Evolutionary conservation across 163 green algal species (phyloP).

Genomic region (Volvox carteri): DNA sequence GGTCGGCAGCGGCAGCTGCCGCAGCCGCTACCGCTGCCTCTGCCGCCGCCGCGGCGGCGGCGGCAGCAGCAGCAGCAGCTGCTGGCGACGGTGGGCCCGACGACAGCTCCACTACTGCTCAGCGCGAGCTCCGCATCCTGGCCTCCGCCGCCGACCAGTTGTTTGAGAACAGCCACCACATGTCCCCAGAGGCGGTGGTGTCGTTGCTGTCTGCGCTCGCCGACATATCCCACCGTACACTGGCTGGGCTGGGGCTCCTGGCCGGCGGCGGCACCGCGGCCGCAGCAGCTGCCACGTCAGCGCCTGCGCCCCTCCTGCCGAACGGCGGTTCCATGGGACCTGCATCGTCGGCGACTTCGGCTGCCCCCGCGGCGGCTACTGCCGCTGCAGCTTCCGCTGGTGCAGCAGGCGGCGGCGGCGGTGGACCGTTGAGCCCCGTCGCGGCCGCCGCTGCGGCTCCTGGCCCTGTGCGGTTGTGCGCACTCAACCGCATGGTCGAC

Average conservation of each 20-base stretch:
- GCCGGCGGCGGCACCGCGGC: not conserved
- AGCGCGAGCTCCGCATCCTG: constrained; percentile 27
- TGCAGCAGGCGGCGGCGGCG: not conserved
- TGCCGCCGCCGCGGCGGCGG: not conserved
- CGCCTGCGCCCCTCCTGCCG: not conserved
- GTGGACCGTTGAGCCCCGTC: not conserved
- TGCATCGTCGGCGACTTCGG: not conserved
- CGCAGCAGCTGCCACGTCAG: not conserved
- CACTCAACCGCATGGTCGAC: constrained; percentile 88
- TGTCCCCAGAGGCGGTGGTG: constrained; percentile 80
- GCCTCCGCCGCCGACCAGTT: constrained; percentile 61
- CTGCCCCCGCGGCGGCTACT: not conserved
- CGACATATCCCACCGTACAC: constrained; percentile 71
- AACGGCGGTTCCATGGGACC: not conserved
- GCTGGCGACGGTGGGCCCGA: not conserved
- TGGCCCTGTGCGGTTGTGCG: constrained; percentile 69
- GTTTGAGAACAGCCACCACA: constrained; percentile 77
- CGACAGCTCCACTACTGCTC: constrained; percentile 23
- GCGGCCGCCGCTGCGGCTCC: not conserved
- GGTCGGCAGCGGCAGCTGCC: not conserved
- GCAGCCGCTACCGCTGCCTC: not conserved
- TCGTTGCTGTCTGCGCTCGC: constrained; percentile 78
- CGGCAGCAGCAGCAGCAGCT: not conserved
- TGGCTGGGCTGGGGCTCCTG: constrained; percentile 53
- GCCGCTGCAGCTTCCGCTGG: not conserved